Conservation (phyloP, 352 stramenopile genomes). For the Phytophthora rubi region DNA sequence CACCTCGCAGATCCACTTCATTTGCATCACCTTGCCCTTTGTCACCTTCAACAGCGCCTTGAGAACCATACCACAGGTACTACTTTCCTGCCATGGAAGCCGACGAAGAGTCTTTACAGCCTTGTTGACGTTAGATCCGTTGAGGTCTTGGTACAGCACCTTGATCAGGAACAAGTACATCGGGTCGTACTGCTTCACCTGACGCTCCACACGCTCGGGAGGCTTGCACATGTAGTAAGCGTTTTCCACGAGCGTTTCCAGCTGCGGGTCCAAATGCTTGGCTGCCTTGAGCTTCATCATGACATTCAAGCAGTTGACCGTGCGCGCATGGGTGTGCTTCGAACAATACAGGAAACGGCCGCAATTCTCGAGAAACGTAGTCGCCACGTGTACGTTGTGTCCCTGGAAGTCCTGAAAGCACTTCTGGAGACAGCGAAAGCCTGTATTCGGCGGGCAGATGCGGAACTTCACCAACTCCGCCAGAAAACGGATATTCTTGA, state of each 20-base stretch:
- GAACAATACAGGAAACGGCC: slow-evolving; percentile 96
- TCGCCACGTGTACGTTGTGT: slow-evolving; percentile 96
- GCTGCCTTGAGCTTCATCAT: slow-evolving; percentile 97
- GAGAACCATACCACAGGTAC: slow-evolving; percentile 75
- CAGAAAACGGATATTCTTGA: slow-evolving; percentile 97
- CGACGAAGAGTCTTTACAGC: slow-evolving; percentile 95
- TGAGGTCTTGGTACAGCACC: slow-evolving; percentile 87
- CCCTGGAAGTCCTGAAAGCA: slow-evolving; percentile 97
- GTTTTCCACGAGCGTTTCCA: slow-evolving; percentile 92
- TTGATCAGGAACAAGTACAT: slow-evolving; percentile 93
- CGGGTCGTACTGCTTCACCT: slow-evolving; percentile 89
- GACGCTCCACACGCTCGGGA: slow-evolving; percentile 79
- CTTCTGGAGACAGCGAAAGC: slow-evolving; percentile 93
- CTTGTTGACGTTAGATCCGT: slow-evolving; percentile 84
- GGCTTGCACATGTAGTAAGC: slow-evolving; percentile 94
- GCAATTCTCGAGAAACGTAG: slow-evolving; percentile 96
- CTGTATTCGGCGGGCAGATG: slow-evolving; percentile 94
- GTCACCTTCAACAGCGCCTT: slow-evolving; percentile 94
- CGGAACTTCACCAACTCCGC: slow-evolving; percentile 97
- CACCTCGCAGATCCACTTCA: slow-evolving; percentile 89
- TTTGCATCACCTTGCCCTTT: slow-evolving; percentile 88
- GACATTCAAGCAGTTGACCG: slow-evolving; percentile 91
- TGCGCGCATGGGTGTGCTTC: slow-evolving; percentile 93
- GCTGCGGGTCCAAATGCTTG: slow-evolving; percentile 89
- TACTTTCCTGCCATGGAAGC: slow-evolving; percentile 88